A percentile compares a stretch with the other conserved stretches of the same genome.
These are phyloP conservation scores for Xerocomus minutiporus DNA, from an alignment of 1,284 basidiomycete genomes.

Conservation along the genomic window DNA sequence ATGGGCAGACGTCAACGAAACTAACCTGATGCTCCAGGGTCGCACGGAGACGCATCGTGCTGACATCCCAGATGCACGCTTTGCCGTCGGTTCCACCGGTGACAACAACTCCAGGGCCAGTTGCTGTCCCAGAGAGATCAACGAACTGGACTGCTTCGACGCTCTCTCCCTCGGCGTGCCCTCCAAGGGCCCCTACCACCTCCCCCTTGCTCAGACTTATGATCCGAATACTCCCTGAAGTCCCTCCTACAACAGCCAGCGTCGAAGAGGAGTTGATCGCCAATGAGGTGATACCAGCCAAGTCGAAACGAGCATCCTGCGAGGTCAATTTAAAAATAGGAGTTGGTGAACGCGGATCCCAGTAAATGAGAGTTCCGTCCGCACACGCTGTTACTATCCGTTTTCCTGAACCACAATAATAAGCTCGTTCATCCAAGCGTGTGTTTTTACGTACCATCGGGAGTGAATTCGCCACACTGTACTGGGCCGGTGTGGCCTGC, in stretches of 20 bases:
- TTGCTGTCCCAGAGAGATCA: slow-evolving; percentile 60
- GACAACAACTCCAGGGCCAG: slow-evolving; percentile 64
- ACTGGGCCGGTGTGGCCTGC: slow-evolving; percentile 85
- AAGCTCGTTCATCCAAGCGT: background rate
- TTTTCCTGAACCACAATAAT: slow-evolving; percentile 55
- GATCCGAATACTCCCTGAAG: slow-evolving; percentile 78
- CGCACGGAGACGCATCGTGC: slow-evolving; percentile 75
- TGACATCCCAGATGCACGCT: slow-evolving; percentile 90
- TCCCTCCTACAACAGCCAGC: slow-evolving; percentile 85
- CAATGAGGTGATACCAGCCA: slow-evolving; percentile 82
- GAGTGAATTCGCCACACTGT: slow-evolving; percentile 88
- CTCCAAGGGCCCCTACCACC: slow-evolving; percentile 74
- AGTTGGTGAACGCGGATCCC: slow-evolving; percentile 81
- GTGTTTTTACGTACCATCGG: slow-evolving; percentile 57
- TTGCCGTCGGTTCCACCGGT: slow-evolving; percentile 94
- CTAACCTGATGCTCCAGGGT: slow-evolving; percentile 77
- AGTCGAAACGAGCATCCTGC: slow-evolving; percentile 69
- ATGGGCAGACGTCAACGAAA: slow-evolving; percentile 7
- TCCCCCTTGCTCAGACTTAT: slow-evolving; percentile 85
- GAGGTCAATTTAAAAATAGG: slow-evolving; percentile 79
- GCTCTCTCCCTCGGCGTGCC: slow-evolving; percentile 85
- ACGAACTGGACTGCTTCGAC: slow-evolving; percentile 88
- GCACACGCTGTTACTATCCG: slow-evolving; percentile 84
- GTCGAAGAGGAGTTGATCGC: slow-evolving; percentile 82
- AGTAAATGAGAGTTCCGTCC: slow-evolving; percentile 82